Evolutionary conservation across 768 basidiomycete genomes (phyloP).

Genomic region (Melanogaster broomeanus): DNA sequence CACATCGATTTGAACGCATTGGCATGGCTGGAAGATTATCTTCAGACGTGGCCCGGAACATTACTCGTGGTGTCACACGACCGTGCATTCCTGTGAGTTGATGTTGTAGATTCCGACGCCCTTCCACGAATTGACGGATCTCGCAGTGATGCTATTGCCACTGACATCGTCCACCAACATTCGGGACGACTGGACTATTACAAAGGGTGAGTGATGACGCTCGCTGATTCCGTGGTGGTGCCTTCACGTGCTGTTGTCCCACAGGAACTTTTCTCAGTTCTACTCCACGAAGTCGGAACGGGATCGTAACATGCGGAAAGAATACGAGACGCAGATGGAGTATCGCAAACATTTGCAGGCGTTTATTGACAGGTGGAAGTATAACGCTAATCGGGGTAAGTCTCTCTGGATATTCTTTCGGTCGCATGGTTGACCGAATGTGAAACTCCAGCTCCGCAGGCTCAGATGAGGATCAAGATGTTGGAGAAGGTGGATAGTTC

Average conservation of each 20-base stretch:
- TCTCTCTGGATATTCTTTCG: not conserved
- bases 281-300: slow-evolving; percentile 98
- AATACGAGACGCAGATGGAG: slow-evolving; percentile 95
- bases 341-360: slow-evolving; percentile 96
- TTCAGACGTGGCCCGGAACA: slow-evolving; percentile 93
- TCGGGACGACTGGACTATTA: slow-evolving; percentile 93
- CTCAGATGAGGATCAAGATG: slow-evolving; percentile 76
- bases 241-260: slow-evolving; percentile 5
- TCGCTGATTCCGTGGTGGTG: not conserved
- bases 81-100: slow-evolving; percentile 83
- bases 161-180: slow-evolving; percentile 98
- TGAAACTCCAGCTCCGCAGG: slow-evolving; percentile 71
- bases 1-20: slow-evolving; percentile 96
- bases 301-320: slow-evolving; percentile 85
- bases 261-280: slow-evolving; percentile 95
- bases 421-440: slow-evolving; percentile 1
- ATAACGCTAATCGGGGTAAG: slow-evolving; percentile 89
- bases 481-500: slow-evolving; percentile 63
- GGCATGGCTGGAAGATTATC: slow-evolving; percentile 96
- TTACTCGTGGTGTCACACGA: slow-evolving; percentile 98
- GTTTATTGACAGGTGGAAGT: slow-evolving; percentile 98
- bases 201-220: slow-evolving; percentile 66
- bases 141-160: slow-evolving; percentile 87
- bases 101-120: not conserved
- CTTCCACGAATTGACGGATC: not conserved